Conservation (phyloP, 2,329 filamentous ascomycete genomes). For the Penicillium glabrum region DNA sequence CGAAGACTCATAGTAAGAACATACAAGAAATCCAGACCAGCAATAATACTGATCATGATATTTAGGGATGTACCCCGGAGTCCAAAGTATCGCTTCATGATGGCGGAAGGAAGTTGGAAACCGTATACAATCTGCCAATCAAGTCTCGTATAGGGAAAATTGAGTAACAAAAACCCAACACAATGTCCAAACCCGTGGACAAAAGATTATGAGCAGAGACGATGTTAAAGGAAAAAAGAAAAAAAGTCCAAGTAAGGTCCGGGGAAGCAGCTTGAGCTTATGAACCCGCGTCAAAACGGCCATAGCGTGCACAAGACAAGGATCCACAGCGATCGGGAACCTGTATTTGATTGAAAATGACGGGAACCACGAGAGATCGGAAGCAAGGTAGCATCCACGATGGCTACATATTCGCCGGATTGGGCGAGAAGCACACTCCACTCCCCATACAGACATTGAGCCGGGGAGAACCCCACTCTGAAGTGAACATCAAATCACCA, state of each 20-base stretch:
- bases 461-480: background rate
- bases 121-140: slow-evolving; percentile 4
- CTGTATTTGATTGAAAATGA: slow-evolving; percentile 2
- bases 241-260: slow-evolving; percentile 1
- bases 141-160: slow-evolving; percentile 9
- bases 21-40: slow-evolving; percentile 69
- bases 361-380: background rate
- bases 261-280: slow-evolving; percentile 15
- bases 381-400: slow-evolving; percentile 7
- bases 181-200: slow-evolving; percentile 10
- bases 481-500: slow-evolving; percentile 5
- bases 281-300: slow-evolving; percentile 4
- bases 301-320: background rate
- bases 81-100: slow-evolving; percentile 58
- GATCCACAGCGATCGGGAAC: background rate
- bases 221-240: background rate
- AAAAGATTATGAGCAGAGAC: slow-evolving; percentile 3
- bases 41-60: slow-evolving; percentile 68
- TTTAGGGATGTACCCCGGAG: slow-evolving; percentile 66
- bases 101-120: slow-evolving; percentile 4
- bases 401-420: slow-evolving; percentile 20
- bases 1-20: slow-evolving; percentile 2
- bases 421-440: slow-evolving; percentile 1
- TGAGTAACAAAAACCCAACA: slow-evolving; percentile 3
- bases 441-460: background rate